Base-by-base conservation (phyloP, 208 protist species). In the Wallacemonas sp. region DNA sequence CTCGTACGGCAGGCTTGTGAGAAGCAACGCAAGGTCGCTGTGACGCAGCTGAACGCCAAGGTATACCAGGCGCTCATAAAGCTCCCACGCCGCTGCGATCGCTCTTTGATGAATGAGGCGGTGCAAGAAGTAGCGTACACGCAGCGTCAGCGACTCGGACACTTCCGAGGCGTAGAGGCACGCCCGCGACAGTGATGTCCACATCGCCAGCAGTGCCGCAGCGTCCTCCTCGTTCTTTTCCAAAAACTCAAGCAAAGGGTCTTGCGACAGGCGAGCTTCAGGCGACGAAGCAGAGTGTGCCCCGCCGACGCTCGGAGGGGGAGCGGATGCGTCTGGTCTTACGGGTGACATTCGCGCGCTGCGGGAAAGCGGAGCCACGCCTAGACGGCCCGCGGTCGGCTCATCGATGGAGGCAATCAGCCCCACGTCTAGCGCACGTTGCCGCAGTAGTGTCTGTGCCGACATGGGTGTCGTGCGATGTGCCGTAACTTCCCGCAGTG, bases 1-100 rank as follows among this genome's bases (percentile, higher is more conserved):
- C n/a, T 95, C 89, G 56, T 95, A 95, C 0, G 89, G 81, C 36
- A 95, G 59, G 54, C 81, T 95, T 8, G 72, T 75, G 4, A 95
- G 66, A 2, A 95, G 77, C 36, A 95, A 46, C 0, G 84, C 36
- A 27, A 95, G 47, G 56, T 95, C 89, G 51, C 74, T 82, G 41
- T 85, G 70, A 28, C 72, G 78, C 22, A 95, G 68, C 51, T 90
- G 82, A 11, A 95, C 75, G 4, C 89, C 89, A 4, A 95, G 49
- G 15, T 75, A 64, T 54, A 88, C 76, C 1, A 92, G 72, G 1
- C 84, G 81, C 54, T 92, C 61, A 58, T 95, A 95, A 27, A 92
- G 77, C 44, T 62, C 61, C 55, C 84, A 68, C 1, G 89, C 85
- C 0, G 89, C 85, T 1, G 66, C 79, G 1, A 90, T 77, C 5